Evolutionary conservation across 306 rosid species (phyloP), one percentile per base, ranked within the genome.

Genomic region (Betula pendula): DNA sequence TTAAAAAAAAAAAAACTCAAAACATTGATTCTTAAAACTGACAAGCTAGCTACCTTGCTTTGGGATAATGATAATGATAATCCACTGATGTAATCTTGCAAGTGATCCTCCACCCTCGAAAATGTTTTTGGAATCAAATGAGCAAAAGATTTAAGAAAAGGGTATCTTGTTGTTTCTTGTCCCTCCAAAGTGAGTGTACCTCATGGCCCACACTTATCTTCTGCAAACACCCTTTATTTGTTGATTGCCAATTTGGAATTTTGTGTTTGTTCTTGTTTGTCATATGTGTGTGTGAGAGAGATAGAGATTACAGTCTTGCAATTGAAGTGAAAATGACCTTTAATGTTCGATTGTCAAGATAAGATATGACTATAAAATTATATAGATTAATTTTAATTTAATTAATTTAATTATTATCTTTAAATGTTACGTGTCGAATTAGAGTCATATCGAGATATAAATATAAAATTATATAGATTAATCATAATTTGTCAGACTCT

Each of bases 151-250:
- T 9, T 69, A 29, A 71, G 42, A 33, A 29, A 67, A 35, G 42
- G 80, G 84, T 70, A 86, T 73, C 81, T 70, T 74, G 63, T 62
- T 82, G 71, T 79, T 76, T 83, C 68, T 86, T 85, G 91, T 88
- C 89, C 81, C 84, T 88, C 80, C 69, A 62, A 86, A 89, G 86
- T 83, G 74, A 50, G 80, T 66, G 70, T 59, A 51, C 75, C 78
- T 63, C 11, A 62, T 88, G 90, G 70, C 85, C 92, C 90, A 87
- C 84, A 55, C 47, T 67, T 78, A 1, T 85, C 79, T 86, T 84
- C 86, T 84, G 62, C 77, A 38, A 24, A 62, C 69, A 8, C 70
- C 87, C 78, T 74, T 85, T 72, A 68, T 72, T 79, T 73, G 40
- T 72, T 50, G 75, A 62, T 80, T 77, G 77, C 74, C 47, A 70